Percentiles rank a stretch among this genome's conserved stretches.
phyloP scores from a whole-genome alignment of 2,329 filamentous ascomycete species.

The Hypomyces perniciosus region DNA sequence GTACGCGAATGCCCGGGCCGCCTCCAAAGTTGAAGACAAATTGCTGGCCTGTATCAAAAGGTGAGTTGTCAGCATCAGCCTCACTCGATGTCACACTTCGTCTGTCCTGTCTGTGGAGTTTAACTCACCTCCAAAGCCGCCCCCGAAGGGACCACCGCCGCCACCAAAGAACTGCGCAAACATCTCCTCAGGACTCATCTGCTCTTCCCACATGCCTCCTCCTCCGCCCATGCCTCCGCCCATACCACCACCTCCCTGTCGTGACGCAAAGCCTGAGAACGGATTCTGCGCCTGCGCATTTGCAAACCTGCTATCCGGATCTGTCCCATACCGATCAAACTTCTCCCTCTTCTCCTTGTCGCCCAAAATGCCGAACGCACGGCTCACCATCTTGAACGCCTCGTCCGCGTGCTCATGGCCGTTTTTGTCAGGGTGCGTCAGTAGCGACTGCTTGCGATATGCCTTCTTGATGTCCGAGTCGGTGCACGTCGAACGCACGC shows the following conservation, averaged over 20 bases:
- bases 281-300: constrained; percentile 54
- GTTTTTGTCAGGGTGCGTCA: constrained; percentile 99
- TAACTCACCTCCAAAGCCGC: constrained; percentile 38
- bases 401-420: constrained; percentile 92
- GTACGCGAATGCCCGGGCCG: constrained; percentile 84
- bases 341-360: constrained; percentile 83
- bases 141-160: constrained; percentile 61
- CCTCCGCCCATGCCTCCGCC: constrained; percentile 49
- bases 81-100: neutral
- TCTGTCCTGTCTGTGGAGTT: neutral
- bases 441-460: constrained; percentile 85
- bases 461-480: constrained; percentile 95
- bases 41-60: constrained; percentile 72
- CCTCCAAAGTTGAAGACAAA: constrained; percentile 96
- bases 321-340: constrained; percentile 83
- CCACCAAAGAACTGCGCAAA: constrained; percentile 96
- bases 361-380: constrained; percentile 87
- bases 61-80: constrained; percentile 28
- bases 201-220: constrained; percentile 72
- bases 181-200: constrained; percentile 93
- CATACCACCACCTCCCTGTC: constrained; percentile 33
- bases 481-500: constrained; percentile 56
- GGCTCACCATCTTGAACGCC: constrained; percentile 96
- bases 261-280: constrained; percentile 55
- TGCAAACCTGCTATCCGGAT: constrained; percentile 84